Percentiles rank a stretch among this genome's conserved stretches.
Evolutionary conservation across 2,329 filamentous ascomycete genomes (phyloP).

Genomic region (Colletotrichum orbiculare): DNA sequence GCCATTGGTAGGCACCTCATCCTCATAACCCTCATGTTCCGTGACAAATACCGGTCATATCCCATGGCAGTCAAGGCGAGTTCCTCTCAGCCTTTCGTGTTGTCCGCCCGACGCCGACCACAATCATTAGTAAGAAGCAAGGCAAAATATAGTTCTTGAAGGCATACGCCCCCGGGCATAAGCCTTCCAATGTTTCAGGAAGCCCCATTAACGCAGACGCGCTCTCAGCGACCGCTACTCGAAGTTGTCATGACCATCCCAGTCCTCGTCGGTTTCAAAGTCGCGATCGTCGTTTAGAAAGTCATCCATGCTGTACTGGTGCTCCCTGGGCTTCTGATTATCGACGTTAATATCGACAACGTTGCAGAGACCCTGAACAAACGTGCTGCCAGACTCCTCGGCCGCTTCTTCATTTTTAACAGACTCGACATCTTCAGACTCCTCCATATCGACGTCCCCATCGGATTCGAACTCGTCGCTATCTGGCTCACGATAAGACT

Average conservation of each 20-base stretch:
- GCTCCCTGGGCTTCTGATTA: slow-evolving; percentile 78
- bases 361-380: slow-evolving; percentile 76
- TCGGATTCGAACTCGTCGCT: slow-evolving; percentile 55
- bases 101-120: too few relatives aligned
- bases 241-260: slow-evolving; percentile 46
- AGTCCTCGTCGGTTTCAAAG: slow-evolving; percentile 66
- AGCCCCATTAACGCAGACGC: too few relatives aligned
- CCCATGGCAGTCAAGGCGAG: too few relatives aligned
- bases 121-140: too few relatives aligned
- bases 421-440: slow-evolving; percentile 24
- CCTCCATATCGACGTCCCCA: slow-evolving; percentile 28
- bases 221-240: too few relatives aligned
- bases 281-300: slow-evolving; percentile 70
- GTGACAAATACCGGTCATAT: too few relatives aligned
- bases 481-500: slow-evolving; percentile 58
- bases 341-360: slow-evolving; percentile 79
- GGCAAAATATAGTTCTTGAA: too few relatives aligned
- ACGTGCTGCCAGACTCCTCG: slow-evolving; percentile 39
- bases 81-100: too few relatives aligned
- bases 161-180: too few relatives aligned
- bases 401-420: slow-evolving; percentile 18
- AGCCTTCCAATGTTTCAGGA: too few relatives aligned
- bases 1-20: too few relatives aligned
- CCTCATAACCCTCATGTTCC: too few relatives aligned
- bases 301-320: slow-evolving; percentile 76